Base-by-base conservation (phyloP, 345 rosid species). In the Salix koriyanagi region DNA sequence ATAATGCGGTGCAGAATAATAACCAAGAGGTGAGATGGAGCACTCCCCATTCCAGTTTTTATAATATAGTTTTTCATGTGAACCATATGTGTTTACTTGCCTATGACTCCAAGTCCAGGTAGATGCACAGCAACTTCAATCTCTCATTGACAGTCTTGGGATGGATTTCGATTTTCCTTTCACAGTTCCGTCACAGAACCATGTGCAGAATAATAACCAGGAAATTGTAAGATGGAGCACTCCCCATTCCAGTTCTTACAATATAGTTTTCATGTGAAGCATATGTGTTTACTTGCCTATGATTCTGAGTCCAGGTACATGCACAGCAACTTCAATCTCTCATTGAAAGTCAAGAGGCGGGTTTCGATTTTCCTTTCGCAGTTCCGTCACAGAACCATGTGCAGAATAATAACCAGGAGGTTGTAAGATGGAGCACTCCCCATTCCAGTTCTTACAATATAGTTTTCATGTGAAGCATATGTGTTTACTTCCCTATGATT, bases 21-120 rank as follows among this genome's bases (percentile, higher is more conserved):
- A 37, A 12, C 15, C 44, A 8, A 23, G 77, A 37, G 79, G 86
- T 80, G 58, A 77, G 79, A 60, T 10, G 48, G 28, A 48, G 25
- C 23, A 10, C 19, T 25, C 48, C 26, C 28, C 15, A 34, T 28
- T 46, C 21, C 19, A 8, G 36, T 41, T 42, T 65, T 11, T 26
- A 26, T 23, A 34, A 37, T 39, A 14, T 39, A 67, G 65, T n/a
- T 61, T 54, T 68, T 36, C 4, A 61, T 16, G 36, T n/a, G 60
- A n/a, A 15, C 46, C 65, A 4, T 13, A 4, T 13, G 70, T 67
- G 19, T 14, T 72, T 80, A 42, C 23, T 69, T 74, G 14, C 58
- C 8, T 62, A 32, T 76, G 58, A 23, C 37, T 65, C 34, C 71
- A 42, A 67, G n/a, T 58, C 26, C 79, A 80, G 84, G 68, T 48